A percentile compares a stretch with the other conserved stretches of the same genome.
Conservation (phyloP, 805 yeast species). For the Candida sonorensis region DNA sequence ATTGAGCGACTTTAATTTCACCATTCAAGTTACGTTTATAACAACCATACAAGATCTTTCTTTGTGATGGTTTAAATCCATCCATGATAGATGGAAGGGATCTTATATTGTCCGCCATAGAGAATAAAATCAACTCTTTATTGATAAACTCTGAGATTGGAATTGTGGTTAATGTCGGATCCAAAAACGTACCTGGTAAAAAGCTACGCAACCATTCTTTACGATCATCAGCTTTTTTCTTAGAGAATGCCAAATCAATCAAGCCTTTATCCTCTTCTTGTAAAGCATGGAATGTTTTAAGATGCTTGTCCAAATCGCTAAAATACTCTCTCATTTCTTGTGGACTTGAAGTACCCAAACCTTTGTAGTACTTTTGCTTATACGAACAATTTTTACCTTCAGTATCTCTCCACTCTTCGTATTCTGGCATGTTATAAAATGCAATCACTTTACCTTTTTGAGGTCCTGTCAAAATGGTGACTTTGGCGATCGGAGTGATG, state of each 20-base stretch:
- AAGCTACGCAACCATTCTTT: constrained; percentile 93
- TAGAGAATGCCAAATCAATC: constrained; percentile 90
- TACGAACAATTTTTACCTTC: constrained; percentile 73
- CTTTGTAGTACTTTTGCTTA: constrained; percentile 95
- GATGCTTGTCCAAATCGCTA: constrained; percentile 74
- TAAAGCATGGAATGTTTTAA: constrained; percentile 77
- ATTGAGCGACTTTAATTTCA: constrained; percentile 85
- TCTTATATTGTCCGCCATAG: constrained; percentile 94
- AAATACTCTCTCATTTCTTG: constrained; percentile 86
- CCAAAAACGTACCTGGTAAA: constrained; percentile 87
- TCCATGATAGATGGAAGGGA: constrained; percentile 92
- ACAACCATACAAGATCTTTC: constrained; percentile 86
- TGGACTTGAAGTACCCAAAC: constrained; percentile 91
- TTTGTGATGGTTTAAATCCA: constrained; percentile 95
- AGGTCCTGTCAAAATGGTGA: constrained; percentile 62
- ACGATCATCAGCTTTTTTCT: constrained; percentile 93
- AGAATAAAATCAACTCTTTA: constrained; percentile 87
- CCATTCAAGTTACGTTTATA: constrained; percentile 69
- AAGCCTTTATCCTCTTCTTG: constrained; percentile 69
- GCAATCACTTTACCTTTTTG: constrained; percentile 49
- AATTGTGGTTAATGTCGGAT: constrained; percentile 65
- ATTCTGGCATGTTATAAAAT: constrained; percentile 93
- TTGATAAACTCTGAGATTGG: constrained; percentile 93
- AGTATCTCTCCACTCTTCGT: constrained; percentile 84
- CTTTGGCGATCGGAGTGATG: constrained; percentile 94